Percentiles rank a stretch among this genome's conserved stretches.
Evolutionary conservation across 2,329 filamentous ascomycete species (phyloP).

Genomic region (Pseudogymnoascus sp.): DNA sequence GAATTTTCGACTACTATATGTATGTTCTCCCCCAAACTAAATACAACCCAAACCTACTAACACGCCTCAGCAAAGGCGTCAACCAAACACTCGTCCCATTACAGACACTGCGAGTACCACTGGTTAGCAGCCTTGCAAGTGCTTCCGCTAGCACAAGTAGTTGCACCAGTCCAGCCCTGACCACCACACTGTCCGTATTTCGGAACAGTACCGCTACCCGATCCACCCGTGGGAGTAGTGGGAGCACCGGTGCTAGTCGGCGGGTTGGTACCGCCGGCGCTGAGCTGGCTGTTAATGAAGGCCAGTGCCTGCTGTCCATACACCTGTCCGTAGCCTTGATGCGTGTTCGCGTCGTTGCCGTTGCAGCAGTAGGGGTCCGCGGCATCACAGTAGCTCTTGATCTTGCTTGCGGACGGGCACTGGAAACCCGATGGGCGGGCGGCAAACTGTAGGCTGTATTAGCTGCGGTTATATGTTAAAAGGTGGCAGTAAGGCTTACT

Average conservation of each 20-base stretch:
- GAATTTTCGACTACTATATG: slow-evolving; percentile 10
- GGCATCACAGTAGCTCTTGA: slow-evolving; percentile 52
- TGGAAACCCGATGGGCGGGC: slow-evolving; percentile 44
- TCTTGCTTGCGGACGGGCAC: slow-evolving; percentile 44
- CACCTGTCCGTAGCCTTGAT: slow-evolving; percentile 48
- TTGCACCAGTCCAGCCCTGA: slow-evolving; percentile 15
- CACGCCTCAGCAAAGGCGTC: neutral
- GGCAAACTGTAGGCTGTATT: slow-evolving; percentile 37
- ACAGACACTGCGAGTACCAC: slow-evolving; percentile 18
- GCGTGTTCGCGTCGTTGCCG: slow-evolving; percentile 43
- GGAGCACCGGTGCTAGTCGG: neutral
- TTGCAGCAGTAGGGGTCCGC: slow-evolving; percentile 55
- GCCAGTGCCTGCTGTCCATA: slow-evolving; percentile 48
- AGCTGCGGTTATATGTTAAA: neutral
- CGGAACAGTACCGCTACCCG: slow-evolving; percentile 8
- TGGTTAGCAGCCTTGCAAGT: slow-evolving; percentile 16
- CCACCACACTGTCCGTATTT: slow-evolving; percentile 23
- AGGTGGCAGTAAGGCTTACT: slow-evolving; percentile 35
- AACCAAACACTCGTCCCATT: neutral
- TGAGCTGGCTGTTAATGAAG: slow-evolving; percentile 47
- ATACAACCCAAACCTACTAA: neutral
- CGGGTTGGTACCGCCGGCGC: slow-evolving; percentile 15
- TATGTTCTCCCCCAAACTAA: slow-evolving; percentile 14
- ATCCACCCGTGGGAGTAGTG: neutral
- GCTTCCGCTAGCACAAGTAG: slow-evolving; percentile 12